Percentiles rank a stretch among this genome's conserved stretches.
Conservation (phyloP, 148 eudicot species). For the Talinum fruticosum region DNA sequence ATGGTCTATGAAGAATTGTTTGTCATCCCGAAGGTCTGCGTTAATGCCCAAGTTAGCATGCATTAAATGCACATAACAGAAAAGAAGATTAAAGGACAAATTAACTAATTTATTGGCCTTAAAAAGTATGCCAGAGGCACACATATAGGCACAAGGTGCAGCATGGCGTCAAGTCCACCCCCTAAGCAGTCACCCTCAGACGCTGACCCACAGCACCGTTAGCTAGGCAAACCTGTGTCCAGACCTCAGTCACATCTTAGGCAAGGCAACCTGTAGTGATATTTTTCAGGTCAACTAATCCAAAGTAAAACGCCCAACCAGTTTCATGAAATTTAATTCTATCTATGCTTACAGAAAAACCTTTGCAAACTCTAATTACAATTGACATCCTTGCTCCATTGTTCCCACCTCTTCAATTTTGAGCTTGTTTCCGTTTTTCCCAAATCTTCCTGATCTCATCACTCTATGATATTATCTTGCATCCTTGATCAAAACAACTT, state of each 20-base stretch:
- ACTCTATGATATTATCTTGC: too few species aligned
- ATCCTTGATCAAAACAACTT: too few species aligned
- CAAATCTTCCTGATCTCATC: too few species aligned
- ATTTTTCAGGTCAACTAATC: not conserved
- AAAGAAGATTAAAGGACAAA: not conserved
- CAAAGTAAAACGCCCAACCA: not conserved
- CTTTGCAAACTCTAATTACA: not conserved
- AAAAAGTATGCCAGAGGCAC: not conserved
- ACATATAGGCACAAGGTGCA: not conserved
- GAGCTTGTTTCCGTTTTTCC: too few species aligned
- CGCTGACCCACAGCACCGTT: not conserved
- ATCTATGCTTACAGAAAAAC: not conserved
- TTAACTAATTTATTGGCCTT: not conserved
- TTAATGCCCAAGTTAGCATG: not conserved
- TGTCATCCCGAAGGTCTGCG: constrained; percentile 86
- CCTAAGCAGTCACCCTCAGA: not conserved
- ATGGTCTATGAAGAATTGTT: constrained; percentile 70
- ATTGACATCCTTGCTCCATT: not conserved
- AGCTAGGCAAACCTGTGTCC: not conserved
- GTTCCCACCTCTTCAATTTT: too few species aligned
- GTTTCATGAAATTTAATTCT: not conserved
- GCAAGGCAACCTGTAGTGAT: too few species aligned
- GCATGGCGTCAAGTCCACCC: not conserved
- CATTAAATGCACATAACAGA: not conserved
- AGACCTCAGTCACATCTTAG: not conserved